Conservation (phyloP, 768 basidiomycete genomes). For the Melanogaster broomeanus region DNA sequence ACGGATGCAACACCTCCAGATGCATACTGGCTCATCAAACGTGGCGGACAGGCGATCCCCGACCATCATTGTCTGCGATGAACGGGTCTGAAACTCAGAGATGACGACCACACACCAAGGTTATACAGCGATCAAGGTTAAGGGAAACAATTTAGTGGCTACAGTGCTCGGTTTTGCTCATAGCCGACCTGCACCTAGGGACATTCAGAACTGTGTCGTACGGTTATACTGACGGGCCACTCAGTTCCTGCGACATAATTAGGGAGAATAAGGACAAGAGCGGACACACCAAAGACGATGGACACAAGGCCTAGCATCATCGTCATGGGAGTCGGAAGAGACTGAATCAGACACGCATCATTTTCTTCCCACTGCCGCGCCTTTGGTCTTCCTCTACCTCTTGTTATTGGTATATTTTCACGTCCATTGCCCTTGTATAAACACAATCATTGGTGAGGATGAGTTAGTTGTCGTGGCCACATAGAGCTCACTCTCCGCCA, state of each 20-base stretch:
- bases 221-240: neutral
- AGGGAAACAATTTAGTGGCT: neutral
- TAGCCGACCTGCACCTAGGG: neutral
- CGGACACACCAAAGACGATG: neutral
- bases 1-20: neutral
- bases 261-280: neutral
- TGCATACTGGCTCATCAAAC: neutral
- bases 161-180: too few relatives aligned
- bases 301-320: neutral
- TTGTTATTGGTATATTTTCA: too few relatives aligned
- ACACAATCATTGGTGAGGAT: too few relatives aligned
- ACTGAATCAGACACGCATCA: neutral
- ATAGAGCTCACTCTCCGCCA: conserved; percentile 76
- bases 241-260: neutral
- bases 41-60: neutral
- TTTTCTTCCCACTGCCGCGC: too few relatives aligned
- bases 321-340: neutral
- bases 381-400: too few relatives aligned
- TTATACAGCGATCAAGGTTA: too few relatives aligned
- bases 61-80: neutral
- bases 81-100: neutral
- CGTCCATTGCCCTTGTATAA: too few relatives aligned
- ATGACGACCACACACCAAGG: neutral
- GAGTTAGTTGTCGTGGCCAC: too few relatives aligned
- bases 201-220: neutral